Percentiles rank a stretch among this genome's conserved stretches.
Conservation (phyloP, 306 rosid species). For the Vigna angularis region DNA sequence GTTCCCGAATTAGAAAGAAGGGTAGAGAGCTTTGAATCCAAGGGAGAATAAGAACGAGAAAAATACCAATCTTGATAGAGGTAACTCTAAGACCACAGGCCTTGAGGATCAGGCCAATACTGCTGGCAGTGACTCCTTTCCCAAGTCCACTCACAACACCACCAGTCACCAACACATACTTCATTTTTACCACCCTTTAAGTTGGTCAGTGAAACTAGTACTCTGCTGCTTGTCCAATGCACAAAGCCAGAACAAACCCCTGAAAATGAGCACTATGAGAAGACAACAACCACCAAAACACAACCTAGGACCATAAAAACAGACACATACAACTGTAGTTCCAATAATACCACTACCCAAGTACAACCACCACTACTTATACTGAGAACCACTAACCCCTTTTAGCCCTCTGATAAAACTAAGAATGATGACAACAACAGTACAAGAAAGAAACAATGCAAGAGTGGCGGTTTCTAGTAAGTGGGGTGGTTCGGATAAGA, state of each 20-base stretch:
- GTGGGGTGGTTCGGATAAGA: slow-evolving; percentile 51
- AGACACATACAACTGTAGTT: slow-evolving; percentile 17
- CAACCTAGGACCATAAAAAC: slow-evolving; percentile 35
- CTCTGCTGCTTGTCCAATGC: slow-evolving; percentile 56
- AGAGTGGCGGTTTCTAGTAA: slow-evolving; percentile 37
- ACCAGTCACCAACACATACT: slow-evolving; percentile 91
- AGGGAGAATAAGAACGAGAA: slow-evolving; percentile 13
- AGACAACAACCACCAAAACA: slow-evolving; percentile 36
- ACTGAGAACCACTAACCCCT: slow-evolving; percentile 50
- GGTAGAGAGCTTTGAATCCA: slow-evolving; percentile 5
- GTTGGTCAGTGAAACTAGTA: slow-evolving; percentile 33
- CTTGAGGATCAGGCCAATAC: slow-evolving; percentile 78
- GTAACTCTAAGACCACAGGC: slow-evolving; percentile 92
- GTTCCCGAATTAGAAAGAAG: not conserved
- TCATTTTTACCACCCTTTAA: slow-evolving; percentile 53
- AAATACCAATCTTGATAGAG: slow-evolving; percentile 86
- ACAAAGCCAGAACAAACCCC: slow-evolving; percentile 46
- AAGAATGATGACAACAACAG: slow-evolving; percentile 56
- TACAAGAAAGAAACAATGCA: slow-evolving; percentile 46
- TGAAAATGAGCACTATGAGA: slow-evolving; percentile 35
- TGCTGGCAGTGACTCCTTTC: slow-evolving; percentile 92
- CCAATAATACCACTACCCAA: slow-evolving; percentile 29
- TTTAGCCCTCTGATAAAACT: slow-evolving; percentile 57
- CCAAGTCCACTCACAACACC: slow-evolving; percentile 97
- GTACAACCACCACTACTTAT: slow-evolving; percentile 6